Conservation (phyloP, 495 filamentous ascomycete species). For the Penicillium antarcticum region DNA sequence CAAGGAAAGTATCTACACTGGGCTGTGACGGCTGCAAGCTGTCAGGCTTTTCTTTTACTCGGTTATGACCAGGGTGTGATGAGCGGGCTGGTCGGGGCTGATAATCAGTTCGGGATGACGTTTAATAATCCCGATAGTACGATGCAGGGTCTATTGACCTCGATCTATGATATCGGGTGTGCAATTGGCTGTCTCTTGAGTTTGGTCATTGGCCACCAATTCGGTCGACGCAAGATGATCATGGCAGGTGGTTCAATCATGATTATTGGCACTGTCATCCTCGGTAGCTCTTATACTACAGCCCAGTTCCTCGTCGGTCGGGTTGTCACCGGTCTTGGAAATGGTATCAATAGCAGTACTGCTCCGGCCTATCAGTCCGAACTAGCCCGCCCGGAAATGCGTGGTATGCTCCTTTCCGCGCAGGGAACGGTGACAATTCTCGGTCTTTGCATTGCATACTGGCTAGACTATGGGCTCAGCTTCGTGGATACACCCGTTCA, state of each 20-base stretch:
- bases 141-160: conserved; percentile 46
- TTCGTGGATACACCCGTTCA: conserved; percentile 45
- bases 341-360: conserved; percentile 49
- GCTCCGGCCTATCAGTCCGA: conserved; percentile 48
- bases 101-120: conserved; percentile 35
- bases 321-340: conserved; percentile 46
- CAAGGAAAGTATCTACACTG: no score
- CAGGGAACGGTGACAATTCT: conserved; percentile 41
- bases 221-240: conserved; percentile 44
- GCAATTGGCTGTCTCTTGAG: conserved; percentile 40
- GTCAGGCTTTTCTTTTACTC: conserved; percentile 36
- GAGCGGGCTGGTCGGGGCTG: conserved; percentile 34
- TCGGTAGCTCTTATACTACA: conserved; percentile 43
- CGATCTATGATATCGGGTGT: conserved; percentile 47
- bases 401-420: conserved; percentile 58
- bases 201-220: conserved; percentile 38
- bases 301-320: conserved; percentile 50
- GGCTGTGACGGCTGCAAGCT: no score
- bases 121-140: conserved; percentile 36
- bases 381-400: conserved; percentile 54
- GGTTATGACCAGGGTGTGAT: conserved; percentile 41
- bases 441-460: conserved; percentile 43
- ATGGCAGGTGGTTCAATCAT: conserved; percentile 39
- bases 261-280: conserved; percentile 38
- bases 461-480: conserved; percentile 56